Evolutionary conservation across 345 rosid species (phyloP).

Genomic region (Nephelium lappaceum): DNA sequence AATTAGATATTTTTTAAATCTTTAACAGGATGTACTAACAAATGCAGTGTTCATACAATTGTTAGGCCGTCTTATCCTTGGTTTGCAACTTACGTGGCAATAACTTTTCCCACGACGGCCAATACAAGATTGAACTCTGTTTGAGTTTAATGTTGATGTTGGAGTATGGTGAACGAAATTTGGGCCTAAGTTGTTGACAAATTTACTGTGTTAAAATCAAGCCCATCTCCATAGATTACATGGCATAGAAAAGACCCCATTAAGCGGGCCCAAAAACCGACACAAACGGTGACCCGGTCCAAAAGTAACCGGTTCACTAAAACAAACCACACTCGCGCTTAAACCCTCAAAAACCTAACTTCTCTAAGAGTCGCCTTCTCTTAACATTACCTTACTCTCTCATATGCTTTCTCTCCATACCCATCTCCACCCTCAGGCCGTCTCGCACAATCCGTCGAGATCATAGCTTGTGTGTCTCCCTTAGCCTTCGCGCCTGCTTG

Average conservation of each 20-base stretch:
- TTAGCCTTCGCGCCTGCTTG: background rate
- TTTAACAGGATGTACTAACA: too few species aligned
- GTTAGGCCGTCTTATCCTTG: too few species aligned
- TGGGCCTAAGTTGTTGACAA: too few species aligned
- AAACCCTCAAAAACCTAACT: slow-evolving; percentile 31
- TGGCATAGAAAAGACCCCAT: background rate
- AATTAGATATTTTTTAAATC: too few species aligned
- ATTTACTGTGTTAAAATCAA: too few species aligned
- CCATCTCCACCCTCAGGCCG: background rate
- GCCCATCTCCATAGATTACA: too few species aligned
- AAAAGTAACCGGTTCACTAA: background rate
- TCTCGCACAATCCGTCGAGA: background rate
- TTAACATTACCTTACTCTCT: background rate
- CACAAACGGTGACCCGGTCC: background rate
- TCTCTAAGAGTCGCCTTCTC: background rate
- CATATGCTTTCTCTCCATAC: slow-evolving; percentile 4
- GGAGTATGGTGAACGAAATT: too few species aligned
- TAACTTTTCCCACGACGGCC: too few species aligned
- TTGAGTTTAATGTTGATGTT: too few species aligned
- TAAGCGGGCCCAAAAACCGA: background rate
- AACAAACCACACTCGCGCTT: slow-evolving; percentile 19
- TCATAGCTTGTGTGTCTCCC: background rate
- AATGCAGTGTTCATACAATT: too few species aligned
- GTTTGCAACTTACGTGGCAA: too few species aligned
- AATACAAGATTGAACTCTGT: too few species aligned